These are phyloP conservation scores for Fusarium mundagurra DNA, from an alignment of 2,329 filamentous ascomycete species.

Conservation along the genomic window DNA sequence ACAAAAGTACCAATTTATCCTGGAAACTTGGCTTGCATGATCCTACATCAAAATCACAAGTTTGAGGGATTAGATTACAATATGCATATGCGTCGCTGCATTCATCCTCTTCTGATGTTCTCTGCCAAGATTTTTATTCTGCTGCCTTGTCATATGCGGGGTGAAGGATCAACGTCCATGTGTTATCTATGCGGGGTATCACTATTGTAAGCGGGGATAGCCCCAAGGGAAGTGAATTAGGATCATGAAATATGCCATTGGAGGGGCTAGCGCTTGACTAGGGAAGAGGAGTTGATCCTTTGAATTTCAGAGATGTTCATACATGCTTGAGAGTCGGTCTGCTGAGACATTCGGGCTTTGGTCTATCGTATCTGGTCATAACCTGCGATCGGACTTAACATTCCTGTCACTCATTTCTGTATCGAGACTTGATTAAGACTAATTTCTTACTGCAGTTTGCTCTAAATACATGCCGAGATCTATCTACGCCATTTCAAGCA, in stretches of 20 bases:
- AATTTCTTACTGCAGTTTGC: background rate
- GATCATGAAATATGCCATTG: background rate
- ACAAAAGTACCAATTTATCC: background rate
- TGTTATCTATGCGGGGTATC: background rate
- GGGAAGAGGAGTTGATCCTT: background rate
- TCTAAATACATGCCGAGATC: background rate
- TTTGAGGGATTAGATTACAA: background rate
- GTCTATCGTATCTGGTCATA: background rate
- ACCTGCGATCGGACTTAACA: no score
- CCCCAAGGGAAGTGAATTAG: background rate
- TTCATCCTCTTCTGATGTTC: background rate
- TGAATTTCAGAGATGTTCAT: background rate
- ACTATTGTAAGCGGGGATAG: background rate
- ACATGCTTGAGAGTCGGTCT: background rate
- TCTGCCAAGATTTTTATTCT: slow-evolving; percentile 3
- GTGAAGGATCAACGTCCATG: background rate
- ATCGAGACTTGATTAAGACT: background rate
- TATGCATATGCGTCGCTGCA: background rate
- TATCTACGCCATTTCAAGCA: background rate
- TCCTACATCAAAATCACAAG: background rate
- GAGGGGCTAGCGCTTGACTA: background rate
- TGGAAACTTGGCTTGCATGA: background rate
- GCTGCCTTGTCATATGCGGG: slow-evolving; percentile 8
- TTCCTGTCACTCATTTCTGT: background rate
- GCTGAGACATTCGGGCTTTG: background rate